Evolutionary conservation across 2,329 filamentous ascomycete genomes (phyloP).

Genomic region (Aspergillus brasiliensis): DNA sequence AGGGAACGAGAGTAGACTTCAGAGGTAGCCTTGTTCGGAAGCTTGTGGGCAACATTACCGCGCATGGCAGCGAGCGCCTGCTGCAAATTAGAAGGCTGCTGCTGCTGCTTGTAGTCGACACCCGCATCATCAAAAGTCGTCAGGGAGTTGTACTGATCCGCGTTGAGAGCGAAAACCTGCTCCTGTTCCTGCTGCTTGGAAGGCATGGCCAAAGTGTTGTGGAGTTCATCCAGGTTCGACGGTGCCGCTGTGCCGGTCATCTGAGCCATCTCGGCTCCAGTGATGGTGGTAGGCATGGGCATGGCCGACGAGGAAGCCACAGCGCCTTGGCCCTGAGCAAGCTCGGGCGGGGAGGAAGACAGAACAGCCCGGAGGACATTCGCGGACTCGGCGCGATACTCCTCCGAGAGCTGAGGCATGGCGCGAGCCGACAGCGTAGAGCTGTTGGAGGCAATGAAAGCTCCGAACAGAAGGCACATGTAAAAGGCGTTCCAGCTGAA

Average conservation of each 20-base stretch:
- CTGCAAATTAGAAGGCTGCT: conserved; percentile 47
- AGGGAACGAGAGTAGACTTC: conserved; percentile 92
- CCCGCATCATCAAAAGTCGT: conserved; percentile 64
- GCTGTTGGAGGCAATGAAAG: conserved; percentile 89
- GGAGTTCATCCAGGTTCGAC: conserved; percentile 63
- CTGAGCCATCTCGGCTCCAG: conserved; percentile 42
- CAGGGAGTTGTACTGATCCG: conserved; percentile 85
- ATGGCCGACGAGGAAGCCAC: conserved; percentile 28
- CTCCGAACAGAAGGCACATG: conserved; percentile 96
- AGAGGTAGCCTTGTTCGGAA: conserved; percentile 60
- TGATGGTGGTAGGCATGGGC: conserved; percentile 37
- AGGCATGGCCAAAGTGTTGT: conserved; percentile 70
- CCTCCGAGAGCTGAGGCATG: conserved; percentile 51
- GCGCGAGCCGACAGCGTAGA: conserved; percentile 62
- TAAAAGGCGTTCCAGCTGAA: conserved; percentile 67
- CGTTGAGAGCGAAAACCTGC: conserved; percentile 82
- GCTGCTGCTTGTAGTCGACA: conserved; percentile 40
- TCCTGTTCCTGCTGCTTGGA: conserved; percentile 84
- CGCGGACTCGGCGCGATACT: conserved; percentile 51
- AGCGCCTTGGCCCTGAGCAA: conserved; percentile 45
- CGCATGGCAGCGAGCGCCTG: conserved; percentile 79
- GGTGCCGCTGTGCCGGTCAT: conserved; percentile 34
- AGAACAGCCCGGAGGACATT: conserved; percentile 52
- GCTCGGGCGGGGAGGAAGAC: conserved; percentile 46
- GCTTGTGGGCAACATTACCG: conserved; percentile 62